Evolutionary conservation across 1,139 yeast species (phyloP).

Genomic region (Magnusiomyces suaveolens): DNA sequence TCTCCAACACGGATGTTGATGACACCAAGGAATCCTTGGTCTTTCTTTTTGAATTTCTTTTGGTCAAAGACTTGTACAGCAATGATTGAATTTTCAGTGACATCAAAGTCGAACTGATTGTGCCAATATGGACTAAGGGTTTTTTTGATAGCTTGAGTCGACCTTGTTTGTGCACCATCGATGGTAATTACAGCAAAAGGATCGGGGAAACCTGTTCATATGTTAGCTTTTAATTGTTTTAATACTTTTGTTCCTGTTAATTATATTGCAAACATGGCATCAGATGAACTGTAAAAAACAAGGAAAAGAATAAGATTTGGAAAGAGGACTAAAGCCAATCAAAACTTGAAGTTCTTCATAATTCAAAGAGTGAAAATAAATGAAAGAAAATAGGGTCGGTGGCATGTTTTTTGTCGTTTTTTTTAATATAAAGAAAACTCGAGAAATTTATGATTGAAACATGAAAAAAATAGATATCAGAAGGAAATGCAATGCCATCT

Average conservation of each 20-base stretch:
- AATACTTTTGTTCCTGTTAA: too few relatives aligned
- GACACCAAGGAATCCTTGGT: slow-evolving; percentile 97
- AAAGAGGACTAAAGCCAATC: not conserved
- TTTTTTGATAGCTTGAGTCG: slow-evolving; percentile 87
- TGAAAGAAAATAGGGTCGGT: too few relatives aligned
- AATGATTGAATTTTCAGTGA: slow-evolving; percentile 73
- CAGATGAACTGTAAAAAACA: too few relatives aligned
- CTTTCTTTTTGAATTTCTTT: slow-evolving; percentile 93
- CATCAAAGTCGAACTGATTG: slow-evolving; percentile 71
- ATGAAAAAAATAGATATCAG: too few relatives aligned
- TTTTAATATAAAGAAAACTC: not conserved
- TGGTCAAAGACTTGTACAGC: slow-evolving; percentile 95
- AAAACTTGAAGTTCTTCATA: not conserved
- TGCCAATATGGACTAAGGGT: slow-evolving; percentile 98
- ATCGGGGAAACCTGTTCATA: slow-evolving; percentile 57
- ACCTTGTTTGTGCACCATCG: slow-evolving; percentile 92
- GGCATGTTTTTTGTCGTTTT: not conserved
- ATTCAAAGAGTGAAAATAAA: too few relatives aligned
- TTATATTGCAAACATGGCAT: too few relatives aligned
- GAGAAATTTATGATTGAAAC: not conserved
- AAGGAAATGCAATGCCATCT: too few relatives aligned
- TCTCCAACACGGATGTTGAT: slow-evolving; percentile 87
- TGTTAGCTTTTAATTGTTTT: too few relatives aligned
- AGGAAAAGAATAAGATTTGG: too few relatives aligned
- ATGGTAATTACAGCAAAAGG: slow-evolving; percentile 96